Evolutionary conservation across 345 rosid species (phyloP), one percentile per base, ranked within the genome.

Genomic region (Nasturtium officinale): DNA sequence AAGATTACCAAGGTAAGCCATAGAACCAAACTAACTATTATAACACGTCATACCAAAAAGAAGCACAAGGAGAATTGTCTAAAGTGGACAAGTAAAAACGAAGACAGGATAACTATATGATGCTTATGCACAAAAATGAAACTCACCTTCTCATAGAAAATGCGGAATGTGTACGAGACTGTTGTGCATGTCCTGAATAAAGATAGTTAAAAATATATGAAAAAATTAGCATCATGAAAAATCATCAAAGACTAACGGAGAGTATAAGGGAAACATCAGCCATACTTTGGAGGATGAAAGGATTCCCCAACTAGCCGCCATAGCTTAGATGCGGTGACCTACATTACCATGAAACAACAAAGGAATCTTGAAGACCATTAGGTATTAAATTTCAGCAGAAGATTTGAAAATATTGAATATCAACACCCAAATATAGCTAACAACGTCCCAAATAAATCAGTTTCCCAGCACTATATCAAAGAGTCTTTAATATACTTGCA

Each of bases 261-360:
- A 63, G 54, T 61, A 37, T 35, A 76, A 40, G 38, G 64, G 32
- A 15, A 50, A 53, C 18, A 54, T 69, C 53, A 46, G 51, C 74
- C 90, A 79, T 86, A 92, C 98, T 91, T 91, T 18, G 96, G 97
- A 42, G 97, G 97, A 67, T 89, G 81, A 82, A 91, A 91, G 56
- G 96, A 86, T 79, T 91, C 96, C 77, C 98, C 98, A 33, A 92
- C 89, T 80, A 87, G 90, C 78, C 95, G 85, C 98, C 98, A 90
- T 59, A 84, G 81, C 77, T 88, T 90, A 25, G 84, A 72, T 57
- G 85, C 66, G 40, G 98, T 92, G 78, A 90, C 98, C 98, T 92
- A 73, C 71, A 84, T 18, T 77, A 45, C 72, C 42, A 61, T 74
- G 76, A 25, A 50, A 35, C 20, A 30, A 46, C 20, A 77, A 47